Percentiles rank a stretch among this genome's conserved stretches.
Conservation (phyloP, 1,284 basidiomycete species). For the Fomes fomentarius region DNA sequence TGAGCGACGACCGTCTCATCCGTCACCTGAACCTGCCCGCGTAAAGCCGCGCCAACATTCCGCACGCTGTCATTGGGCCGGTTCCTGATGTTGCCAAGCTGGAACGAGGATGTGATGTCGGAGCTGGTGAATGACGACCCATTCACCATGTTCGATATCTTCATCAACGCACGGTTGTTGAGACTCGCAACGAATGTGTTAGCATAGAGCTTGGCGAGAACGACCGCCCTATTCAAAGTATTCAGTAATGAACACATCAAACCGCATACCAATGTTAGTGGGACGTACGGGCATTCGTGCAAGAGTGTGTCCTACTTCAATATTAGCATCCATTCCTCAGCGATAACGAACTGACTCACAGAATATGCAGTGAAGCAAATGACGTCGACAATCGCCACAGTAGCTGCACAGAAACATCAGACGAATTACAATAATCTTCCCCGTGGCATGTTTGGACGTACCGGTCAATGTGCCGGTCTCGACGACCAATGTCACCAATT, state of each 20-base stretch:
- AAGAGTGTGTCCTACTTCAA: neutral
- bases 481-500: neutral
- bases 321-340: neutral
- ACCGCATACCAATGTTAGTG: no score
- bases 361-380: neutral
- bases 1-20: neutral
- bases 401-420: neutral
- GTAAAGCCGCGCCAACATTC: neutral
- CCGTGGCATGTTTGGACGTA: no score
- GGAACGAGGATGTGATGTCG: no score
- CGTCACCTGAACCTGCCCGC: neutral
- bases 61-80: no score
- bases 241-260: neutral
- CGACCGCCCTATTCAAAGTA: neutral
- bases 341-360: neutral
- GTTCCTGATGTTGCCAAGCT: no score
- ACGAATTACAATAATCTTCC: no score
- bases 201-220: slow-evolving; percentile 15
- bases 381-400: neutral
- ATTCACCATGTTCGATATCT: neutral
- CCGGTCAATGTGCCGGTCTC: slow-evolving; percentile 3
- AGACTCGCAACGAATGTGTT: slow-evolving; percentile 11
- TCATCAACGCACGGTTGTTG: slow-evolving; percentile 13
- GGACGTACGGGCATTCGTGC: slow-evolving; percentile 3
- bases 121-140: no score